Percentiles rank a stretch among this genome's conserved stretches.
Conservation (phyloP, 352 stramenopile species). For the Achlya hypogyna region DNA sequence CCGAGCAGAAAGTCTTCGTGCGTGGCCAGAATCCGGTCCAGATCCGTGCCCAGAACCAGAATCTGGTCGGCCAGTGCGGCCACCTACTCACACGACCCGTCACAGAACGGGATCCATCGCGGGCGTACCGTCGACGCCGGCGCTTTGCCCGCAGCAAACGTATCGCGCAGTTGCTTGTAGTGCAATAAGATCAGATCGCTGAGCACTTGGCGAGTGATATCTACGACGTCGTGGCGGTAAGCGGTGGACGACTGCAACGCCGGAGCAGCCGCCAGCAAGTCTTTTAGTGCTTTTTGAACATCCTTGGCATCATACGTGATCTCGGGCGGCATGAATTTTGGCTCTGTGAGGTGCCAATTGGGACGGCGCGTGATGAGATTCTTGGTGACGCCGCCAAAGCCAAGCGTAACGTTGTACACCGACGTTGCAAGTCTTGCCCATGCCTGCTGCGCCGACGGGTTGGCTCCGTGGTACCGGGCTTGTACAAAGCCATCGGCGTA, state of each 20-base stretch:
- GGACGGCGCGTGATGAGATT: conserved; percentile 54
- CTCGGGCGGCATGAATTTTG: conserved; percentile 62
- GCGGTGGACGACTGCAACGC: conserved; percentile 37
- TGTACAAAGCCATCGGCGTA: conserved; percentile 47
- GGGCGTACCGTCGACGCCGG: conserved; percentile 28
- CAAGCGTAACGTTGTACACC: conserved; percentile 68
- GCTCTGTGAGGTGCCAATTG: conserved; percentile 47
- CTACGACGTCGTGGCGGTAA: conserved; percentile 68
- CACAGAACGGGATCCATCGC: conserved; percentile 21
- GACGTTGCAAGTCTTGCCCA: conserved; percentile 47
- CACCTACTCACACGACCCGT: not conserved
- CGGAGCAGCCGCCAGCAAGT: conserved; percentile 32
- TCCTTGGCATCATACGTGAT: conserved; percentile 71
- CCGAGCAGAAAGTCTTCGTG: conserved; percentile 62
- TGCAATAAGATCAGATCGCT: conserved; percentile 52
- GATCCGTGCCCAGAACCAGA: conserved; percentile 36
- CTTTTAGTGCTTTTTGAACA: conserved; percentile 40
- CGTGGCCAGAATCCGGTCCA: conserved; percentile 58
- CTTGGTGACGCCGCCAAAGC: conserved; percentile 64
- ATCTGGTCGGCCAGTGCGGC: conserved; percentile 24
- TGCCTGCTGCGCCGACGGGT: conserved; percentile 37
- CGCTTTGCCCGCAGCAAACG: conserved; percentile 32
- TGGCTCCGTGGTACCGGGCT: conserved; percentile 48
- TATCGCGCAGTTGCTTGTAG: conserved; percentile 48
- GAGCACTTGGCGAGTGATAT: conserved; percentile 63